Evolutionary conservation across 1,284 basidiomycete species (phyloP).

Genomic region (Sporisorium reilianum): DNA sequence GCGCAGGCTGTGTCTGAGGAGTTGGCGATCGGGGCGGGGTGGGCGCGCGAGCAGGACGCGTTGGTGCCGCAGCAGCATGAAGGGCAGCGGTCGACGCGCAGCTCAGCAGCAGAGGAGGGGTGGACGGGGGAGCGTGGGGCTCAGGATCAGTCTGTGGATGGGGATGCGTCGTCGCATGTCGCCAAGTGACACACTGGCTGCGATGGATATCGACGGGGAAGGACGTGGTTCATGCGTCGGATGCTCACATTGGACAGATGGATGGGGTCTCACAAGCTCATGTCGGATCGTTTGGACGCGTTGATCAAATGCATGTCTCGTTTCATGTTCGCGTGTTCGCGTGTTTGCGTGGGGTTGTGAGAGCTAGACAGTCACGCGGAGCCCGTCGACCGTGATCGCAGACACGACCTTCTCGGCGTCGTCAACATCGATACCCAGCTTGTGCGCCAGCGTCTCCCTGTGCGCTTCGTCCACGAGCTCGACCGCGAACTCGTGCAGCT

Average conservation of each 20-base stretch:
- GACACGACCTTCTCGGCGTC: constrained; percentile 13
- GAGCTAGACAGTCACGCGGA: neutral
- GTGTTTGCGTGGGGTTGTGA: too few species aligned
- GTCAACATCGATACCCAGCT: constrained; percentile 2
- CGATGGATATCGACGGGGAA: neutral
- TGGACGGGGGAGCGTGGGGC: neutral
- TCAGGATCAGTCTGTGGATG: too few species aligned
- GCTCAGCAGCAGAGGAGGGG: too few species aligned
- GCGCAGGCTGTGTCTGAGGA: constrained; percentile 48
- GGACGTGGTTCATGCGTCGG: neutral
- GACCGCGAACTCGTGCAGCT: constrained; percentile 21
- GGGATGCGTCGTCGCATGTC: too few species aligned
- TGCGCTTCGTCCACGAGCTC: constrained; percentile 1
- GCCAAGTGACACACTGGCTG: too few species aligned
- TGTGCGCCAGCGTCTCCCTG: neutral
- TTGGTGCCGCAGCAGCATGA: constrained; percentile 21
- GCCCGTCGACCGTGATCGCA: constrained; percentile 20
- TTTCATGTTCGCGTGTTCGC: too few species aligned
- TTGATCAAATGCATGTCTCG: too few species aligned
- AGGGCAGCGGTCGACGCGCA: too few species aligned
- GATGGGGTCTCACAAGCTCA: too few species aligned
- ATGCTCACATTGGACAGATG: too few species aligned
- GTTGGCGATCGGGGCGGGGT: constrained; percentile 23
- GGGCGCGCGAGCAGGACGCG: constrained; percentile 10
- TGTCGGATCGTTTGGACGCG: neutral